Conservation (phyloP, 1,139 yeast species). For the Kurtzmaniella quercitrusa region DNA sequence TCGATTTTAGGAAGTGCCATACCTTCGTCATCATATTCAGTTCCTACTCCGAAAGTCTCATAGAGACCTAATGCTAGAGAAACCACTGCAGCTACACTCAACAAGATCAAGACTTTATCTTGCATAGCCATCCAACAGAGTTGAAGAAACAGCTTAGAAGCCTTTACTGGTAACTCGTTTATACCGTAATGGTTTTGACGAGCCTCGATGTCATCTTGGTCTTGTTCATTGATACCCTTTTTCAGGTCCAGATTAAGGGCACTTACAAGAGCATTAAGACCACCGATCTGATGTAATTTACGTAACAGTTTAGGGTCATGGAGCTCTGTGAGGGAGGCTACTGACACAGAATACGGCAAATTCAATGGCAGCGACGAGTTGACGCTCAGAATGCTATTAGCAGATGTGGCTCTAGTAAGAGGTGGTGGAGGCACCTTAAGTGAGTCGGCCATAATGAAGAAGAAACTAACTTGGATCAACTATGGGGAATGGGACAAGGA, state of each 20-base stretch:
- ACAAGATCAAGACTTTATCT: constrained; percentile 83
- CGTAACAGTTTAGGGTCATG: constrained; percentile 54
- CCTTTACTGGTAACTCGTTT: constrained; percentile 67
- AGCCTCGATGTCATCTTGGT: constrained; percentile 20
- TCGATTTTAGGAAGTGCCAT: constrained; percentile 73
- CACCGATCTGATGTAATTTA: constrained; percentile 39
- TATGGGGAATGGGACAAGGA: no score
- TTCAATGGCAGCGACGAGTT: constrained; percentile 13
- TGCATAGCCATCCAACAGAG: constrained; percentile 83
- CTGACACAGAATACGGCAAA: constrained; percentile 11
- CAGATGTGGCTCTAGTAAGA: neutral
- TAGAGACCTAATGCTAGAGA: constrained; percentile 89
- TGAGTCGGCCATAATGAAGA: neutral
- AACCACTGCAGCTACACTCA: constrained; percentile 81
- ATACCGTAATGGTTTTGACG: constrained; percentile 56
- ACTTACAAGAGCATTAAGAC: constrained; percentile 24
- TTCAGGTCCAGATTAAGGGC: constrained; percentile 35
- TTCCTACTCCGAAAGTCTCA: constrained; percentile 83
- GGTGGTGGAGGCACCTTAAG: neutral
- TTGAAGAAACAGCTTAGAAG: constrained; percentile 59
- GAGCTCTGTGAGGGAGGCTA: constrained; percentile 32
- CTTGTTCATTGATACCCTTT: constrained; percentile 40
- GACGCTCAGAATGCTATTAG: neutral
- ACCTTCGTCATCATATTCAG: constrained; percentile 76
- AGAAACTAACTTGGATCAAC: no score